Evolutionary conservation across 139 green algal genomes (phyloP).

Genomic region (Microglena sp.): DNA sequence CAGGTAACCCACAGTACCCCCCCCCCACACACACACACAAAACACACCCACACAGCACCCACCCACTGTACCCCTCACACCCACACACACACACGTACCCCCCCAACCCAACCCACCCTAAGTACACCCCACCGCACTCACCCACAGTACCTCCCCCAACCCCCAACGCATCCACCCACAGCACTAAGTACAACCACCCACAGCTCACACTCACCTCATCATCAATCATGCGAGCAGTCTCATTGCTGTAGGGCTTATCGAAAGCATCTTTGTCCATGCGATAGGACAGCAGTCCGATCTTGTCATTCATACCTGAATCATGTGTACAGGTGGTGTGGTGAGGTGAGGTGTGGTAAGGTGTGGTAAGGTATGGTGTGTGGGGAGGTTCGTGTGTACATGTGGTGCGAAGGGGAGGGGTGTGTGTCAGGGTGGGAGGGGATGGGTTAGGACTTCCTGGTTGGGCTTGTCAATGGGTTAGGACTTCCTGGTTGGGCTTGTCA

Average conservation of each 20-base stretch:
- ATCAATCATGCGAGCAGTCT: slow-evolving; percentile 93
- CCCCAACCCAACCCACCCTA: too few species aligned
- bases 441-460: too few species aligned
- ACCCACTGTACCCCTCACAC: too few species aligned
- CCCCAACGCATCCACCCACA: too few species aligned
- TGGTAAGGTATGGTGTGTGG: background rate
- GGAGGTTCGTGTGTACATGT: background rate
- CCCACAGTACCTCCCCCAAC: too few species aligned
- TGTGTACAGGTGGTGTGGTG: background rate
- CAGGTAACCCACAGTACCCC: too few species aligned
- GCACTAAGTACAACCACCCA: too few species aligned
- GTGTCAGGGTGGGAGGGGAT: background rate
- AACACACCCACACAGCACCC: too few species aligned
- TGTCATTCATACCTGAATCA: slow-evolving; percentile 85
- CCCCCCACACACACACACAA: too few species aligned
- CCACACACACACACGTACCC: too few species aligned
- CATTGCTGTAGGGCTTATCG: slow-evolving; percentile 92
- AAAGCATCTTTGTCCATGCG: slow-evolving; percentile 68
- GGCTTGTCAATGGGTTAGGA: slow-evolving; percentile 98
- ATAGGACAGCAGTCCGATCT: slow-evolving; percentile 90
- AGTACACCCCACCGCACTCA: background rate
- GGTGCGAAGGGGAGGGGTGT: background rate
- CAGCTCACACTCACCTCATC: slow-evolving; percentile 73
- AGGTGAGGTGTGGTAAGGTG: too few species aligned
- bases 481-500: slow-evolving; percentile 97